Evolutionary conservation across 2,329 filamentous ascomycete genomes (phyloP).

Genomic region (Thyridium curvatum): DNA sequence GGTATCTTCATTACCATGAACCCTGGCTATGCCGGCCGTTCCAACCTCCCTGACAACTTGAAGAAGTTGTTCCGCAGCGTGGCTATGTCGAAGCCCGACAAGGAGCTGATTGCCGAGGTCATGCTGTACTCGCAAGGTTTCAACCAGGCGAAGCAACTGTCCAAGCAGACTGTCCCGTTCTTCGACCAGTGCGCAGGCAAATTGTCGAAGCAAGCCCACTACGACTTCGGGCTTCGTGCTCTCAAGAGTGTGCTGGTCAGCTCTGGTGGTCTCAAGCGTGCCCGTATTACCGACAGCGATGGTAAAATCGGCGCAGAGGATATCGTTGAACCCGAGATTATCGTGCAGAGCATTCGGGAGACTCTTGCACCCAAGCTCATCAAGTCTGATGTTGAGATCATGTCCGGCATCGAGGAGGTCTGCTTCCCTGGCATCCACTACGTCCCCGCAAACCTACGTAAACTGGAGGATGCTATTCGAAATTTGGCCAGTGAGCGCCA

Average conservation of each 20-base stretch:
- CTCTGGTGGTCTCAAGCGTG: constrained; percentile 90
- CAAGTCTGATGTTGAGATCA: constrained; percentile 80
- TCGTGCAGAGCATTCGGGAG: constrained; percentile 96
- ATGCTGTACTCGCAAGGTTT: constrained; percentile 99
- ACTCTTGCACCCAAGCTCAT: constrained; percentile 98
- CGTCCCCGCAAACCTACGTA: constrained; percentile 76
- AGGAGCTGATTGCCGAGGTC: constrained; percentile 98
- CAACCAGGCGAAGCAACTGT: constrained; percentile 88
- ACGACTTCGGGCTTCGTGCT: constrained; percentile 96
- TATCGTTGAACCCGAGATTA: constrained; percentile 88
- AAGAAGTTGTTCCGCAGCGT: constrained; percentile 99
- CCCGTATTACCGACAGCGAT: constrained; percentile 57
- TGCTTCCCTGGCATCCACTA: constrained; percentile 94
- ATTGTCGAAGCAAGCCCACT: constrained; percentile 95
- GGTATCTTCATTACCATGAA: constrained; percentile 99
- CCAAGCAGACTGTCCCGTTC: constrained; percentile 95
- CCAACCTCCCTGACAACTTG: constrained; percentile 95
- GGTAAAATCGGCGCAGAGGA: constrained; percentile 59
- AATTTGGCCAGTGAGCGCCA: constrained; percentile 79
- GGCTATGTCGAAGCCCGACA: constrained; percentile 99
- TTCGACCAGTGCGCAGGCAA: constrained; percentile 81
- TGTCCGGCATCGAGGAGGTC: constrained; percentile 74
- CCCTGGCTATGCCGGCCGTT: constrained; percentile 95
- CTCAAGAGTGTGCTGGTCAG: constrained; percentile 98
- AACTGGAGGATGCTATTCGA: constrained; percentile 74